A percentile compares a stretch with the other conserved stretches of the same genome.
Evolutionary conservation across 31 red algal genomes (phyloP).

Genomic region (Pterothamnion heteromorphum): DNA sequence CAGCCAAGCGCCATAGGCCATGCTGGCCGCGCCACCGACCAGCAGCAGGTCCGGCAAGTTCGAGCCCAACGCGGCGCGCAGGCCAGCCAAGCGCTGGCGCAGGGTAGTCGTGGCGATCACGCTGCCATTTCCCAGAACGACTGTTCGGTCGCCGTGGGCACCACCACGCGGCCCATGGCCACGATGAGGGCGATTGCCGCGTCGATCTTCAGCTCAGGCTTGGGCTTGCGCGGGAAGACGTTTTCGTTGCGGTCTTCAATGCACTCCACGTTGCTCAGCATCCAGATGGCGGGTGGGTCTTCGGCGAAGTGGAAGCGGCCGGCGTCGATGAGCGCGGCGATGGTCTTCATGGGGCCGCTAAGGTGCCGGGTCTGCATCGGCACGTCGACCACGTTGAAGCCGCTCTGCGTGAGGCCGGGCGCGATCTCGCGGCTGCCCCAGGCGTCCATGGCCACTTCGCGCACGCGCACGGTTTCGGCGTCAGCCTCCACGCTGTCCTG

Average conservation of each 20-base stretch:
- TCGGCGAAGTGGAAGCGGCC: neutral
- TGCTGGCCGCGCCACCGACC: too few species aligned
- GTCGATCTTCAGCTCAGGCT: constrained; percentile 18
- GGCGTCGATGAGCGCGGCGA: neutral
- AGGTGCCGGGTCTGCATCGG: neutral
- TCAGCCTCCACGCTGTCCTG: neutral
- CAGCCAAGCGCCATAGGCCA: too few species aligned
- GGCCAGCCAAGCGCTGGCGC: too few species aligned
- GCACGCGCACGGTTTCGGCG: neutral
- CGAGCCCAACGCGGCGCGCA: too few species aligned
- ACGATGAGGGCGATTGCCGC: neutral
- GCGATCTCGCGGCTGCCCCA: neutral
- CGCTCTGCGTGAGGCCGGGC: neutral
- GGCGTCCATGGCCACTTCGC: neutral
- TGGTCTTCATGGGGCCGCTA: neutral
- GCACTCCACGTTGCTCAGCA: neutral
- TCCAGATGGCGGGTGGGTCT: neutral
- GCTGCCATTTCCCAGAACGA: too few species aligned
- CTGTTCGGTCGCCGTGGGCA: neutral
- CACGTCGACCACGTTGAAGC: neutral
- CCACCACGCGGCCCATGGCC: neutral
- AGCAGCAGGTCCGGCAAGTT: too few species aligned
- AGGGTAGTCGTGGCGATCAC: too few species aligned
- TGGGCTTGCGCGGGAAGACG: neutral
- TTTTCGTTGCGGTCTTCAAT: neutral